phyloP scores from a whole-genome alignment of 1,284 basidiomycete species.

The Gomphus bonarii region DNA sequence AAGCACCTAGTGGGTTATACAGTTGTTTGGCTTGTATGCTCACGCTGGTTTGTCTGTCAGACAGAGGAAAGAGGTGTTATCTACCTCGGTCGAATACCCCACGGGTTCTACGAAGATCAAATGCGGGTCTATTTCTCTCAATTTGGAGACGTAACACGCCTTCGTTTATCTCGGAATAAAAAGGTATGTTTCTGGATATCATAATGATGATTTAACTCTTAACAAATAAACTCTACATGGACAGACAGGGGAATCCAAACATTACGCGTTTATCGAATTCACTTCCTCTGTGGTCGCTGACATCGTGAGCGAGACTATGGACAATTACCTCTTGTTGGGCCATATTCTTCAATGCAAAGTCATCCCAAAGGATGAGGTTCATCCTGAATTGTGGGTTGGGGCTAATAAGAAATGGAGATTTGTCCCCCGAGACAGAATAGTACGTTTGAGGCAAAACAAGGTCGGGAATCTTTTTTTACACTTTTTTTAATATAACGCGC shows the following conservation, averaged over 20 bases:
- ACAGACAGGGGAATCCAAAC: conserved; percentile 90
- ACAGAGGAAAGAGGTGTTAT: conserved; percentile 75
- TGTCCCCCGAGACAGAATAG: conserved; percentile 68
- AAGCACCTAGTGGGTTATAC: conserved; percentile 54
- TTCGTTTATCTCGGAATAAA: conserved; percentile 90
- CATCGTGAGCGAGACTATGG: conserved; percentile 98
- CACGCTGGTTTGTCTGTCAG: conserved; percentile 25
- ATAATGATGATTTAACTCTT: neutral
- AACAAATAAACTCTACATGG: neutral
- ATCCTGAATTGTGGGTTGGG: conserved; percentile 94
- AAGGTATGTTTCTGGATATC: conserved; percentile 41
- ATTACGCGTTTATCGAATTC: conserved; percentile 97
- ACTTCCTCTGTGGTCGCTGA: conserved; percentile 80
- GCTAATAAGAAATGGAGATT: conserved; percentile 85
- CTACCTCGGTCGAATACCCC: conserved; percentile 86
- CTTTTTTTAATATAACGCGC: neutral
- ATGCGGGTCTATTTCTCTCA: conserved; percentile 90
- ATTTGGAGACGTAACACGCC: conserved; percentile 84
- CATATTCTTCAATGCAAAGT: conserved; percentile 86
- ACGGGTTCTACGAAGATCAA: conserved; percentile 96
- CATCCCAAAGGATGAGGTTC: conserved; percentile 80
- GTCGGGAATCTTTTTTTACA: conserved; percentile 31
- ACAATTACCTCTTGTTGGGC: conserved; percentile 95
- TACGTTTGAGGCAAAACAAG: conserved; percentile 72
- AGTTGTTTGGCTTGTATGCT: conserved; percentile 1